Evolutionary conservation across 2,329 filamentous ascomycete genomes (phyloP).

Genomic region (Venturia nashicola): DNA sequence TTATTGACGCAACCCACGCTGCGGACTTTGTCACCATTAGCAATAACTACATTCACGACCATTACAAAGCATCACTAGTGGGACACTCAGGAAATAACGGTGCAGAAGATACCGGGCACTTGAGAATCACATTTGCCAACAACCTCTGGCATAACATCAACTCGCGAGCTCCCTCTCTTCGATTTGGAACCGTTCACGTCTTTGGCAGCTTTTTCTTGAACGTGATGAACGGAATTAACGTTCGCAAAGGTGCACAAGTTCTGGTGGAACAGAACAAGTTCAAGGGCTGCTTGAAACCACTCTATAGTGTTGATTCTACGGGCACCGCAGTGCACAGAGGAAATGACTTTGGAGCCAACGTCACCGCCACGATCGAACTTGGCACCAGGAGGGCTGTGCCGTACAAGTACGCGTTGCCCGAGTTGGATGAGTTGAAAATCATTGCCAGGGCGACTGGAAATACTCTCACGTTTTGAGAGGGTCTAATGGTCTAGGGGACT

Average conservation of each 20-base stretch:
- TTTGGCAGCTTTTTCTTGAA: slow-evolving; percentile 40
- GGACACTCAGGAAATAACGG: slow-evolving; percentile 49
- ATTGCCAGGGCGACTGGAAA: neutral
- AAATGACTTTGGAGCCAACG: neutral
- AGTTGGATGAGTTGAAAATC: neutral
- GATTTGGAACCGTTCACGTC: slow-evolving; percentile 54
- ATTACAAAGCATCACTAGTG: slow-evolving; percentile 50
- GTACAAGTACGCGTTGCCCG: neutral
- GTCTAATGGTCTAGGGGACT: too few relatives aligned
- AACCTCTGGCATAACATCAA: slow-evolving; percentile 55
- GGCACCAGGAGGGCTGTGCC: neutral
- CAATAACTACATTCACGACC: slow-evolving; percentile 41
- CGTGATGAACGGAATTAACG: slow-evolving; percentile 28
- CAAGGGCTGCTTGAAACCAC: neutral
- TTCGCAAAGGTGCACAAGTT: slow-evolving; percentile 28
- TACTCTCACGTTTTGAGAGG: neutral
- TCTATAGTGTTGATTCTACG: slow-evolving; percentile 2
- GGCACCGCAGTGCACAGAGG: neutral
- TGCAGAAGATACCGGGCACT: slow-evolving; percentile 46
- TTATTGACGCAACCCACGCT: slow-evolving; percentile 52
- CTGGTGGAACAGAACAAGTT: slow-evolving; percentile 23
- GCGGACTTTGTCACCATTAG: slow-evolving; percentile 49
- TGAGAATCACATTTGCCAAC: slow-evolving; percentile 53
- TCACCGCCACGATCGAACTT: neutral
- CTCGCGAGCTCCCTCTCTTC: slow-evolving; percentile 49